Evolutionary conservation across 768 basidiomycete genomes (phyloP).

Genomic region (Mycena vulgaris): DNA sequence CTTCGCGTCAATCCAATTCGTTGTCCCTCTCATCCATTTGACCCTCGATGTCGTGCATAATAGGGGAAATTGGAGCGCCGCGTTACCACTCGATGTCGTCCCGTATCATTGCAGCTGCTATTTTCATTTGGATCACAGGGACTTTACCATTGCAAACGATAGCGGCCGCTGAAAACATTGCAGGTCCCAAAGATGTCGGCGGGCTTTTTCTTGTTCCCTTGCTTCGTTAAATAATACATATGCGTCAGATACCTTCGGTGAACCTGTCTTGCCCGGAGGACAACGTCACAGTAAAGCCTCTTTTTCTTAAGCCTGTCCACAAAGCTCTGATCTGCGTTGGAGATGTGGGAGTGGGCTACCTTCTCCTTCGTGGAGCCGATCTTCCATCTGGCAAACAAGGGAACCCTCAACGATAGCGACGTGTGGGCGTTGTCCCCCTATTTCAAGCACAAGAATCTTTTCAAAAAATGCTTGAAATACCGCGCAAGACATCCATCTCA

Average conservation of each 20-base stretch:
- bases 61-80: slow-evolving; percentile 28
- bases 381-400: slow-evolving; percentile 63
- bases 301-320: background rate
- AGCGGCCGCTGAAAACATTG: slow-evolving; percentile 65
- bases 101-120: slow-evolving; percentile 51
- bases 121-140: slow-evolving; percentile 68
- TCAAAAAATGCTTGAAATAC: slow-evolving; percentile 73
- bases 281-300: slow-evolving; percentile 55
- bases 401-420: slow-evolving; percentile 66
- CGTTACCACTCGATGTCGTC: slow-evolving; percentile 44
- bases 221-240: slow-evolving; percentile 17
- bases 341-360: slow-evolving; percentile 75
- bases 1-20: slow-evolving; percentile 57
- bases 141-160: slow-evolving; percentile 66
- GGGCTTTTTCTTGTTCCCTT: slow-evolving; percentile 13
- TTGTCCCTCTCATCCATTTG: slow-evolving; percentile 56
- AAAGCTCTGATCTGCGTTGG: slow-evolving; percentile 3
- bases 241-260: slow-evolving; percentile 63
- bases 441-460: slow-evolving; percentile 78
- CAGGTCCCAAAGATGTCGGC: slow-evolving; percentile 63
- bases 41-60: slow-evolving; percentile 47
- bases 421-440: slow-evolving; percentile 80
- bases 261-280: slow-evolving; percentile 75
- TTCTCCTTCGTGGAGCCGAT: slow-evolving; percentile 79
- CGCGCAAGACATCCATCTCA: slow-evolving; percentile 67